A percentile compares a stretch with the other conserved stretches of the same genome.
Conservation (phyloP, 768 basidiomycete genomes). For the Trametes maxima region DNA sequence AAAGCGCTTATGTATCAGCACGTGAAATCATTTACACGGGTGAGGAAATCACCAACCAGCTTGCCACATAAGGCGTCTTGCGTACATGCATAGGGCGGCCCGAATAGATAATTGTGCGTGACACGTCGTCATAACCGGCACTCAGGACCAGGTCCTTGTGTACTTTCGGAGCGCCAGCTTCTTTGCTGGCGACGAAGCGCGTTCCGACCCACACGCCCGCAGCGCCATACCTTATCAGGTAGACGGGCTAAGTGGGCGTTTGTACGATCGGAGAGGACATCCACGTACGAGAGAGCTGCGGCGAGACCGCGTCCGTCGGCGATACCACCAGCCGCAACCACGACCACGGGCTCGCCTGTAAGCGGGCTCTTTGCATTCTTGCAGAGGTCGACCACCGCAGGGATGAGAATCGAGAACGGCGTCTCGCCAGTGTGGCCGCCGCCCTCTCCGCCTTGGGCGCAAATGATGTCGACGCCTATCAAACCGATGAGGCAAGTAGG, state of each 20-base stretch:
- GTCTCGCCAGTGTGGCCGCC: slow-evolving; percentile 89
- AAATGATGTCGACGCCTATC: slow-evolving; percentile 85
- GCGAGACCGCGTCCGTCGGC: slow-evolving; percentile 83
- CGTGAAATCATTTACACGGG: not conserved
- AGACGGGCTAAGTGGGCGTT: not conserved
- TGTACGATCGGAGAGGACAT: not conserved
- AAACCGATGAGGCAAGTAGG: not conserved
- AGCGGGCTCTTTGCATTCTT: slow-evolving; percentile 68
- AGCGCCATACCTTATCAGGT: slow-evolving; percentile 65
- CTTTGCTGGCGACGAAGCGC: slow-evolving; percentile 80
- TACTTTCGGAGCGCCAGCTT: slow-evolving; percentile 75
- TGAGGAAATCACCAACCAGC: slow-evolving; percentile 52
- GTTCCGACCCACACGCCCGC: slow-evolving; percentile 89
- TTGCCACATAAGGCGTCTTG: slow-evolving; percentile 75
- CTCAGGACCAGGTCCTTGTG: slow-evolving; percentile 70
- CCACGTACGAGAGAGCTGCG: slow-evolving; percentile 62
- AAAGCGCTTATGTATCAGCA: not conserved
- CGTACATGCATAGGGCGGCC: slow-evolving; percentile 84
- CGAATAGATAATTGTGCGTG: slow-evolving; percentile 72
- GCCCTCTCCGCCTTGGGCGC: slow-evolving; percentile 86
- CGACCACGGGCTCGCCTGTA: slow-evolving; percentile 73
- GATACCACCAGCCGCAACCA: slow-evolving; percentile 86
- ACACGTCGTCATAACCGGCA: slow-evolving; percentile 76
- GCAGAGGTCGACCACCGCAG: slow-evolving; percentile 81
- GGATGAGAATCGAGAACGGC: slow-evolving; percentile 80